Conservation (phyloP, 228 moss, liverwort and hornwort species). For the Sphagnum fallax region DNA sequence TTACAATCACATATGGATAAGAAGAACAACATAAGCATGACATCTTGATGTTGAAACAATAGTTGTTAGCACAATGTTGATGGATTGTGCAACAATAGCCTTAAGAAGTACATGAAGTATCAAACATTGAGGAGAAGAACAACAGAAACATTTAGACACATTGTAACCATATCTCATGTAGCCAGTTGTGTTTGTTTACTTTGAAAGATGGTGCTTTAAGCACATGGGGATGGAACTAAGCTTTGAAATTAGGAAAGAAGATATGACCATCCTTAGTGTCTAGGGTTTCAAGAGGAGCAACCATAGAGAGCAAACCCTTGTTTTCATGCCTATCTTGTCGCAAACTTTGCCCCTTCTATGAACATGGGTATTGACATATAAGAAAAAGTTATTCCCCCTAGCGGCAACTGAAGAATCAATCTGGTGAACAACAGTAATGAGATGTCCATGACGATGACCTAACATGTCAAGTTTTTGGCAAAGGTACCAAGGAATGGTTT, state of each 20-base stretch:
- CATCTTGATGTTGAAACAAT: background rate
- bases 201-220: background rate
- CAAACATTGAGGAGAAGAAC: background rate
- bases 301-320: background rate
- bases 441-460: background rate
- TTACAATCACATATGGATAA: no score
- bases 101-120: no score
- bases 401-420: no score
- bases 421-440: no score
- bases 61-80: background rate
- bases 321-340: background rate
- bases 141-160: background rate
- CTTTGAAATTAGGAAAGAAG: conserved; percentile 1
- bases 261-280: background rate
- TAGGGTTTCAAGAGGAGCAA: background rate
- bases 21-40: no score
- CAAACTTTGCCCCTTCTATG: conserved; percentile 1
- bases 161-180: background rate
- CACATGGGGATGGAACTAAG: background rate
- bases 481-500: conserved; percentile 1
- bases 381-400: background rate
- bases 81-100: background rate
- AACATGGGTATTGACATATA: background rate
- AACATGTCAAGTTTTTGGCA: conserved; percentile 5
- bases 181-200: background rate